phyloP scores from a whole-genome alignment of 139 green algal genomes.

The Closterium sp. region DNA sequence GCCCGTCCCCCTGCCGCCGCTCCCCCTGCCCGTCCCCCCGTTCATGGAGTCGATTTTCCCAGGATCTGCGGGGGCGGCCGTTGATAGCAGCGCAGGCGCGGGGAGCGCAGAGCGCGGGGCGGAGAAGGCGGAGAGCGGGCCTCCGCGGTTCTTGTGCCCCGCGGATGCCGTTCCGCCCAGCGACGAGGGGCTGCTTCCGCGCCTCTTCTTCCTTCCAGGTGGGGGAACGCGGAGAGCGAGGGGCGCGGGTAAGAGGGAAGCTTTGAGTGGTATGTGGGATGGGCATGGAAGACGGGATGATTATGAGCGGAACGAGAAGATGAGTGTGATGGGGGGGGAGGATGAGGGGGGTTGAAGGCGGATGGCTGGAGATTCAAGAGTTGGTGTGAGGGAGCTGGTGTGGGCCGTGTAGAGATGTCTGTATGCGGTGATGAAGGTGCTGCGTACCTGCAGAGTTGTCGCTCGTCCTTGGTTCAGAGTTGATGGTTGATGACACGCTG shows the following conservation, averaged over 20 bases:
- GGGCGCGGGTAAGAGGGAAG: neutral
- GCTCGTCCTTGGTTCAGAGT: neutral
- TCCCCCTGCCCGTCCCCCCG: neutral
- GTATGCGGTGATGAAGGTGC: neutral
- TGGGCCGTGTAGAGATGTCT: neutral
- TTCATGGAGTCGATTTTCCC: neutral
- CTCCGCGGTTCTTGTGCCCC: constrained; percentile 1
- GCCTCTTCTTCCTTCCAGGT: constrained; percentile 6
- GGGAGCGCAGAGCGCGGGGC: neutral
- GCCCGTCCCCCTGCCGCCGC: neutral
- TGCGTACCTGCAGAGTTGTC: neutral
- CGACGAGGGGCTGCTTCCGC: neutral
- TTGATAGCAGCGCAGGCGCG: neutral
- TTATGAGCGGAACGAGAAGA: neutral
- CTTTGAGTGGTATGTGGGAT: neutral
- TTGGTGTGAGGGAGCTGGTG: neutral
- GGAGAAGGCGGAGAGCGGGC: neutral
- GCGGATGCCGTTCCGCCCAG: neutral
- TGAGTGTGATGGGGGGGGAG: too few species aligned
- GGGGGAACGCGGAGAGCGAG: too few species aligned
- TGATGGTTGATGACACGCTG: neutral
- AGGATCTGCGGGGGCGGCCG: neutral
- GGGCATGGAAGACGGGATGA: neutral
- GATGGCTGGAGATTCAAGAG: too few species aligned
- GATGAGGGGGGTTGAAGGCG: too few species aligned